phyloP scores from a whole-genome alignment of 768 basidiomycete species.

The Phylloporus rhodoxanthus region DNA sequence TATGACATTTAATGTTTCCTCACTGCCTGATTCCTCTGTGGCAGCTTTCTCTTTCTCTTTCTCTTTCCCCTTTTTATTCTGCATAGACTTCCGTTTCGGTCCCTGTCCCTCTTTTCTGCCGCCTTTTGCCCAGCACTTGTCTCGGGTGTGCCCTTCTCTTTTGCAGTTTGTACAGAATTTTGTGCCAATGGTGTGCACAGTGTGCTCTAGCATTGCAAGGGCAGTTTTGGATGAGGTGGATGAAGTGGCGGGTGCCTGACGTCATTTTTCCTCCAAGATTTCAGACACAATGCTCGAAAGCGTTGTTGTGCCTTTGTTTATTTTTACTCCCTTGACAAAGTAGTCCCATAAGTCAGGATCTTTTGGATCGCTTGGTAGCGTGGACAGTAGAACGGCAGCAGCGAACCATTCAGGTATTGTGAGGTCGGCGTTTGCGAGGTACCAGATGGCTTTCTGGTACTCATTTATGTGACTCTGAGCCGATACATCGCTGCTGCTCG shows the following conservation, averaged over 20 bases:
- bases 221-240: background rate
- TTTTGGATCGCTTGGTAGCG: background rate
- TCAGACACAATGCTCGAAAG: background rate
- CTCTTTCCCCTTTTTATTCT: background rate
- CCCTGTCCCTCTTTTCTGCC: background rate
- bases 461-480: background rate
- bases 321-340: background rate
- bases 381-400: background rate
- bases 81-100: background rate
- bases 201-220: background rate
- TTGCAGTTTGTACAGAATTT: background rate
- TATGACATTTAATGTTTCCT: background rate
- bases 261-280: background rate
- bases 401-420: background rate
- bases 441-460: background rate
- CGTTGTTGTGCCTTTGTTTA: background rate
- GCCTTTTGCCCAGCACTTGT: background rate
- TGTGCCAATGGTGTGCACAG: background rate
- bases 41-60: background rate
- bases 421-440: background rate
- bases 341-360: background rate
- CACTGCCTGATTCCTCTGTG: background rate
- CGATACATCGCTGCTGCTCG: background rate
- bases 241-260: background rate
- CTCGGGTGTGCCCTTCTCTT: background rate